A percentile compares a stretch with the other conserved stretches of the same genome.
phyloP scores from a whole-genome alignment of 306 rosid species.

The Vicia villosa region DNA sequence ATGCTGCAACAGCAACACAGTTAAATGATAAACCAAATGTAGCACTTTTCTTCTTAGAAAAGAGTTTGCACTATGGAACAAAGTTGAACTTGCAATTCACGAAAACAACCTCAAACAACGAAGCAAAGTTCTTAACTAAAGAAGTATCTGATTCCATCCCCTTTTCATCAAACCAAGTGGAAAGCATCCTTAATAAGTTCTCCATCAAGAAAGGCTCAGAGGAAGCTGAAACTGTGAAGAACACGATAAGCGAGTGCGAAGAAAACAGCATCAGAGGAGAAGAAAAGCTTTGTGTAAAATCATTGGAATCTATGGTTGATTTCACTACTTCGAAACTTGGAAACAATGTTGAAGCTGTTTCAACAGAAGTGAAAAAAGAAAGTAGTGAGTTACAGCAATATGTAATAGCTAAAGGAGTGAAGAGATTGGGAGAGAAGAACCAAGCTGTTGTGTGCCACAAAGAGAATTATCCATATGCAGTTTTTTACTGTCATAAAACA shows the following conservation, averaged over 20 bases:
- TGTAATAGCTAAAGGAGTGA: conserved; percentile 43
- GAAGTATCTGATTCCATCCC: conserved; percentile 57
- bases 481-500: conserved; percentile 76
- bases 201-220: conserved; percentile 50
- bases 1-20: conserved; percentile 49
- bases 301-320: conserved; percentile 89
- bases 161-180: conserved; percentile 60
- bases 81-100: conserved; percentile 62
- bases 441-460: conserved; percentile 66
- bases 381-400: conserved; percentile 51
- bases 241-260: conserved; percentile 63
- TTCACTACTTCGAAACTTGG: conserved; percentile 72
- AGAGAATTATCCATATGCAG: conserved; percentile 68
- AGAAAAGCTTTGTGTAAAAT: conserved; percentile 79
- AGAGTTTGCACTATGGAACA: conserved; percentile 54
- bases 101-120: conserved; percentile 23
- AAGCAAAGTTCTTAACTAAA: conserved; percentile 58
- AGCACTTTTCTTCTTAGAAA: conserved; percentile 79
- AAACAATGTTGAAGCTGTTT: conserved; percentile 48
- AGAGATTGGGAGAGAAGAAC: conserved; percentile 44
- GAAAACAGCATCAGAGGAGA: conserved; percentile 52
- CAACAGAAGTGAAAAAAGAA: conserved; percentile 66
- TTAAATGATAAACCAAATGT: conserved; percentile 60
- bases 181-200: conserved; percentile 43
- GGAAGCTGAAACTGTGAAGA: conserved; percentile 48